Evolutionary conservation across 2,329 filamentous ascomycete genomes (phyloP), one percentile per base, ranked within the genome.

Genomic region (Diplodia mutila): DNA sequence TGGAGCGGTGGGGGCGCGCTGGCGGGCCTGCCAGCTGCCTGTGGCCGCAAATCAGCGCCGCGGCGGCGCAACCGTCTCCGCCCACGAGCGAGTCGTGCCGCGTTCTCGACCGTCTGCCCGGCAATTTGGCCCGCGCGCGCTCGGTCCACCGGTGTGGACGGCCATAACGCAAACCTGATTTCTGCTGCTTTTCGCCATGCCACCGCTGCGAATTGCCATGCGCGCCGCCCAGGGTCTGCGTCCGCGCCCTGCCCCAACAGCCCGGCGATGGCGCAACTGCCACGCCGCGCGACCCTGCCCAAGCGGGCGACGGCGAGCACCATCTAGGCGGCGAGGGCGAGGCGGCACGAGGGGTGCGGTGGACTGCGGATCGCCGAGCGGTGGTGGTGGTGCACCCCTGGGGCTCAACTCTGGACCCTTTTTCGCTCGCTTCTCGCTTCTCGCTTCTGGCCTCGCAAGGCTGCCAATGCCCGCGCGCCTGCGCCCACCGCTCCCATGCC

Each of bases 91-190:
- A 63, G 59, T 63, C 59, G 59, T 51, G 59, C 46, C 21, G 27
- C 46, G 29, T 21, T 51, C 59, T 32, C 27, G 59, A 48, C 53
- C 23, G 34, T 57, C 53, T 39, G 27, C 27, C 23, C 53, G 53
- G 53, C 32, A 57, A 57, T 63, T 29, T 51, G 59, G 59, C 46
- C 59, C 59, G 59, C 59, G 59, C 59, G 39, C 59, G 57, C 57
- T 23, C 57, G 27, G 59, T 51, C 59, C 59, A 48, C 57, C 39
- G 39, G 57, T 18, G 23, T 32, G 23, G 46, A 29, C 39, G 39
- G 39, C 39, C 27, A 51, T 49, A 39, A 61, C n/a, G 59, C 42
- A 63, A 63, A 61, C 49, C 59, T 48, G 46, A 48, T 29, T 63
- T 32, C 59, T 51, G 27, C 59, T 61, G 39, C 59, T 52, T 46